Evolutionary conservation across 1,139 yeast species (phyloP).

Genomic region (Saccharomyces hybrid): DNA sequence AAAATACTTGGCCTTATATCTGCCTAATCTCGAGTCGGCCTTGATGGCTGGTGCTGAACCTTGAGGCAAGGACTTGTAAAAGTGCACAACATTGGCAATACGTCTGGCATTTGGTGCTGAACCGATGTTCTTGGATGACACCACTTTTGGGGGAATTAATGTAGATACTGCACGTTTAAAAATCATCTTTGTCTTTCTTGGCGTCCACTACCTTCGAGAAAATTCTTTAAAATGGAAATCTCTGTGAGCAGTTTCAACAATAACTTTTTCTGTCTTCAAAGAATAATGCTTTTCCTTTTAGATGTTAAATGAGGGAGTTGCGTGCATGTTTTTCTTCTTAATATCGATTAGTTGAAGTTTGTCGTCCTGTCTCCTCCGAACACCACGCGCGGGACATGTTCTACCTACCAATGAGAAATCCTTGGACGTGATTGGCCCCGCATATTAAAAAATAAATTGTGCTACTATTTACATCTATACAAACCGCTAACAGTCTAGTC

Average conservation of each 20-base stretch:
- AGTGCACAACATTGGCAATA: slow-evolving; percentile 88
- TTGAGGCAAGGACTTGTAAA: slow-evolving; percentile 93
- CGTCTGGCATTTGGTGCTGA: slow-evolving; percentile 95
- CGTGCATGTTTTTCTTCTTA: not conserved
- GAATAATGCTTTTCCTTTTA: not conserved
- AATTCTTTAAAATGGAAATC: not conserved
- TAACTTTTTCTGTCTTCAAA: not conserved
- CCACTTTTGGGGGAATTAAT: slow-evolving; percentile 97
- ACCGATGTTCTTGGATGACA: slow-evolving; percentile 91
- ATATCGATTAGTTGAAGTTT: not conserved
- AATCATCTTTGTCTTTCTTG: slow-evolving; percentile 36
- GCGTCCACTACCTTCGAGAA: not conserved
- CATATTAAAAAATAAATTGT: not conserved
- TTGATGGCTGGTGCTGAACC: slow-evolving; percentile 79
- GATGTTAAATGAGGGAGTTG: not conserved
- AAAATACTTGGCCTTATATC: slow-evolving; percentile 72
- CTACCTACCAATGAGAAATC: not conserved
- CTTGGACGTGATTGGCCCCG: not conserved
- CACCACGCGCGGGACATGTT: not conserved
- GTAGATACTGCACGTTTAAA: slow-evolving; percentile 85
- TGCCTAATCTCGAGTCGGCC: slow-evolving; percentile 47
- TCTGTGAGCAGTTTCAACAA: not conserved
- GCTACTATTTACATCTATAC: not conserved
- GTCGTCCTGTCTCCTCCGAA: not conserved
- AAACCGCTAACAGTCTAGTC: not conserved